Conservation (phyloP, 257 asterid genomes). For the Solanum appendiculatum region DNA sequence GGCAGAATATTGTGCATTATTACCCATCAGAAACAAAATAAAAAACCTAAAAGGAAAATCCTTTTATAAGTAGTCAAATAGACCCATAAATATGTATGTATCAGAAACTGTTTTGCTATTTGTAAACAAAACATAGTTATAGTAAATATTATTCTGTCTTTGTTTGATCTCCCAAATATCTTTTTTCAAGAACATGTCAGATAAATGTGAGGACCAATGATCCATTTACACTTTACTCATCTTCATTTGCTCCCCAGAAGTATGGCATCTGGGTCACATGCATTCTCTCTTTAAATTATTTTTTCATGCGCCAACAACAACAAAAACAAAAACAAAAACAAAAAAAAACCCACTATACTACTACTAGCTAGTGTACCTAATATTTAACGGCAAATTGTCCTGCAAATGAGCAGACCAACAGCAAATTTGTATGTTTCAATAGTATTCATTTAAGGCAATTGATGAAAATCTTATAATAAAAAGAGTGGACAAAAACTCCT, state of each 20-base stretch:
- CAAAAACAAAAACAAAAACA: background rate
- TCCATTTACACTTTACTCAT: constrained; percentile 13
- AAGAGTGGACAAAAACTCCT: background rate
- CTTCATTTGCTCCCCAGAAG: constrained; percentile 34
- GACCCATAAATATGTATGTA: background rate
- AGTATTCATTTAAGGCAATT: background rate
- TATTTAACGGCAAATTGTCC: background rate
- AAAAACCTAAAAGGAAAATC: background rate
- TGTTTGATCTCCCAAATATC: background rate
- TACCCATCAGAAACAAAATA: background rate
- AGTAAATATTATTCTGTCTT: background rate
- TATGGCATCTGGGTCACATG: constrained; percentile 43
- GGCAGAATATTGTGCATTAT: background rate
- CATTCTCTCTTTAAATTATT: constrained; percentile 3
- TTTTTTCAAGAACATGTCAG: constrained; percentile 11
- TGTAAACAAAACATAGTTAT: background rate
- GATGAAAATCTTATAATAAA: background rate
- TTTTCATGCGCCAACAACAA: background rate
- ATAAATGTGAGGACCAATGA: constrained; percentile 13
- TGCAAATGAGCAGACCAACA: background rate
- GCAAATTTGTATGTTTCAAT: background rate
- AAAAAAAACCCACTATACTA: background rate
- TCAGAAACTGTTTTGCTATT: background rate
- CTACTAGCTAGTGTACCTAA: constrained; percentile 3
- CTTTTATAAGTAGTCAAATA: background rate